phyloP scores from a whole-genome alignment of 306 rosid genomes.

The Alnus rubra region DNA sequence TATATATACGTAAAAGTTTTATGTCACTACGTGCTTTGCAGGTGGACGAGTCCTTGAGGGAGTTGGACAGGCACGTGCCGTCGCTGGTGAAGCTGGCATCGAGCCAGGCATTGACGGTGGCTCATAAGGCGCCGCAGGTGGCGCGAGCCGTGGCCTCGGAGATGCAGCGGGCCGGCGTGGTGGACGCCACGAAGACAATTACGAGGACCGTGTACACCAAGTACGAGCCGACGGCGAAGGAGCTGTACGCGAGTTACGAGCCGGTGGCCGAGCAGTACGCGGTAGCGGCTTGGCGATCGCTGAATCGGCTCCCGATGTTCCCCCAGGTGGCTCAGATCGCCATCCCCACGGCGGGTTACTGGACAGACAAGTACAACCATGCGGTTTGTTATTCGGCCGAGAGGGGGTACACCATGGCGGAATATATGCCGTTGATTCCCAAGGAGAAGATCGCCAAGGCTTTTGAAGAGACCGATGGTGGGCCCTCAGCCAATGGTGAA shows the following conservation, averaged over 20 bases:
- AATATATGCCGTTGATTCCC: constrained; percentile 47
- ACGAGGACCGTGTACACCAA: constrained; percentile 24
- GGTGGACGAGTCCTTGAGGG: constrained; percentile 42
- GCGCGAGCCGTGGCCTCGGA: constrained; percentile 31
- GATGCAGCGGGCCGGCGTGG: constrained; percentile 39
- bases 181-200: constrained; percentile 31
- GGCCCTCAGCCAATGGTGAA: constrained; percentile 14
- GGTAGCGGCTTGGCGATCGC: constrained; percentile 42
- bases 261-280: constrained; percentile 48
- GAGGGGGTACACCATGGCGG: constrained; percentile 27
- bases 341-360: constrained; percentile 44
- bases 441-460: constrained; percentile 38
- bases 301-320: constrained; percentile 49
- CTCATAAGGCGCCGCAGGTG: constrained; percentile 25
- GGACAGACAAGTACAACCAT: constrained; percentile 47
- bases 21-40: constrained; percentile 16
- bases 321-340: constrained; percentile 39
- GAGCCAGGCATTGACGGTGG: constrained; percentile 19
- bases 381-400: constrained; percentile 29
- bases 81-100: constrained; percentile 37
- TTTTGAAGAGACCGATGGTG: constrained; percentile 33
- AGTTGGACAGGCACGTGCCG: constrained; percentile 42
- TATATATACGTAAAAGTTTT: neutral
- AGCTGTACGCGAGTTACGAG: constrained; percentile 41
- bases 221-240: constrained; percentile 41